Conservation (phyloP, 495 filamentous ascomycete genomes). For the Echria macrotheca region DNA sequence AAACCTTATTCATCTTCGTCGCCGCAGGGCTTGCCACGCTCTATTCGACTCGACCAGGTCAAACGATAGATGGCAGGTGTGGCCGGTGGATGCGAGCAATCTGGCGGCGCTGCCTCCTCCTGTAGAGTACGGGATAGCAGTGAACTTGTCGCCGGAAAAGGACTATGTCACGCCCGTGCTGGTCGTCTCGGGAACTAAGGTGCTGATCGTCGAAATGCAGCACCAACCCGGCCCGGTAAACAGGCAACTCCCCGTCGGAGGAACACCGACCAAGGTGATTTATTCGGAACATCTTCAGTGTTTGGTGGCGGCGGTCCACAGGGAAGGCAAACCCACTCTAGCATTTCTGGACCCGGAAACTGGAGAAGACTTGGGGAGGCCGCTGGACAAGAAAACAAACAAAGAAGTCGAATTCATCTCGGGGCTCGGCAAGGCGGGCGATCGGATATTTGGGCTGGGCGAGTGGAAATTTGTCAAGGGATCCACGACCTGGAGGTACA, state of each 20-base stretch:
- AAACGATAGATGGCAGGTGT: slow-evolving; percentile 27
- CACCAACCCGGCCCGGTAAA: slow-evolving; percentile 44
- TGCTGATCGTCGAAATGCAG: slow-evolving; percentile 48
- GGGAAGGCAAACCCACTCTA: slow-evolving; percentile 31
- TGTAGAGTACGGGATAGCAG: slow-evolving; percentile 26
- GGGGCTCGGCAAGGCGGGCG: slow-evolving; percentile 35
- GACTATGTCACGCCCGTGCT: slow-evolving; percentile 26
- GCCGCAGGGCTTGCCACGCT: neutral
- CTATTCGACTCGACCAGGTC: neutral
- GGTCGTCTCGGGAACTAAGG: slow-evolving; percentile 37
- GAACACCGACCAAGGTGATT: slow-evolving; percentile 49
- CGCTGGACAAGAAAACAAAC: slow-evolving; percentile 29
- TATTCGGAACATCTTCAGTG: slow-evolving; percentile 47
- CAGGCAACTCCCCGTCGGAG: slow-evolving; percentile 41
- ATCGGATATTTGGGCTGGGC: slow-evolving; percentile 36
- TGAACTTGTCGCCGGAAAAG: slow-evolving; percentile 24
- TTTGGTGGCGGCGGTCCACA: slow-evolving; percentile 47
- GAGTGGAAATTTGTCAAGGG: slow-evolving; percentile 43
- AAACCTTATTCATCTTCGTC: slow-evolving; percentile 16
- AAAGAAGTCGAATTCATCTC: slow-evolving; percentile 29
- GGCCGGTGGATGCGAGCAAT: slow-evolving; percentile 35
- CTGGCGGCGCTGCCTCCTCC: slow-evolving; percentile 23
- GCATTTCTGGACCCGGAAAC: slow-evolving; percentile 46
- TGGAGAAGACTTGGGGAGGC: slow-evolving; percentile 38
- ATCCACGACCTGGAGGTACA: slow-evolving; percentile 37